Evolutionary conservation across 257 asterid species (phyloP).

Genomic region (Solanum boliviense): DNA sequence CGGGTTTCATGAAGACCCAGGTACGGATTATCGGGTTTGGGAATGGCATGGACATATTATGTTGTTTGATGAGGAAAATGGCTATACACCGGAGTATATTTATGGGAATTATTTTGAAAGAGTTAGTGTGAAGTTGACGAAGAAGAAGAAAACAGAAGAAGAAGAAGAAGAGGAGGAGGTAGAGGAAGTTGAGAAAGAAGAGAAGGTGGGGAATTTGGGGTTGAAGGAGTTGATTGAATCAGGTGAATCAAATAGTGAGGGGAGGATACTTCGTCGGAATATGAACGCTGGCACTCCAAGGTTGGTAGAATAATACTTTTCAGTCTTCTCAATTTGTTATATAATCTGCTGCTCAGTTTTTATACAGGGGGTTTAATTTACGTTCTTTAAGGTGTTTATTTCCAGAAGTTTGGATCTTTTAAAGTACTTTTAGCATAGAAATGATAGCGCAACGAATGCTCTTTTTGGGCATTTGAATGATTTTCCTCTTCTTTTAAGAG

Average conservation of each 20-base stretch:
- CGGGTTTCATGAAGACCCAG: slow-evolving; percentile 63
- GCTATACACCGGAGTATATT: slow-evolving; percentile 76
- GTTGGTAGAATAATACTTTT: slow-evolving; percentile 8
- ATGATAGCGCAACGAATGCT: background rate
- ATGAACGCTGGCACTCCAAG: slow-evolving; percentile 53
- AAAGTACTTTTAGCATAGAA: background rate
- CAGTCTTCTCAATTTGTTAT: background rate
- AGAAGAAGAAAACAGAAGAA: slow-evolving; percentile 1
- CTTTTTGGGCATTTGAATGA: background rate
- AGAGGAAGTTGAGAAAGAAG: slow-evolving; percentile 11
- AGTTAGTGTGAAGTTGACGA: slow-evolving; percentile 18
- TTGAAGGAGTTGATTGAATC: slow-evolving; percentile 73
- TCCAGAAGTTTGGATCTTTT: background rate
- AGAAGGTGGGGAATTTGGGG: slow-evolving; percentile 46
- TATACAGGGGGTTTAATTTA: background rate
- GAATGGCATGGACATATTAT: slow-evolving; percentile 97
- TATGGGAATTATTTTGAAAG: slow-evolving; percentile 90
- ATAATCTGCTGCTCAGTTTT: background rate
- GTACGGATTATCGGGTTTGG: slow-evolving; percentile 80
- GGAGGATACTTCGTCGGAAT: slow-evolving; percentile 63
- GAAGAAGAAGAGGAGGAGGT: slow-evolving; percentile 4
- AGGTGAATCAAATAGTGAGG: slow-evolving; percentile 30
- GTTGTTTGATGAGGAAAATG: slow-evolving; percentile 90
- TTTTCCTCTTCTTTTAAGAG: background rate
- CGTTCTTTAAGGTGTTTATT: background rate